These are phyloP conservation scores for Hymenoscyphus linearis DNA, from an alignment of 2,329 filamentous ascomycete species.

Conservation along the genomic window DNA sequence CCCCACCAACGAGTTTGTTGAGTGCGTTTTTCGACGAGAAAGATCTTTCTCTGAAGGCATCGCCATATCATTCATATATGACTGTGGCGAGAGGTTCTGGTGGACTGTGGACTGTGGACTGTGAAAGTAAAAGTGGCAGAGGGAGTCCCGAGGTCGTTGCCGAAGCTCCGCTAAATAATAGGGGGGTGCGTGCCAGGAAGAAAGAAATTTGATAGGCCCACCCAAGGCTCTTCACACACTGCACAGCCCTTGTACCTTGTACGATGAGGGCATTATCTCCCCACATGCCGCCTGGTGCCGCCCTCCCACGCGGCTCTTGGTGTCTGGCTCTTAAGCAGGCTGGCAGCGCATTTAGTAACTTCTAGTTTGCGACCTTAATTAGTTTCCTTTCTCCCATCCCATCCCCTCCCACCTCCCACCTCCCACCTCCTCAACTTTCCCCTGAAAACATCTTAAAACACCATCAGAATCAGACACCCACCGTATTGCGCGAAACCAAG, in stretches of 20 bases:
- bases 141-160: neutral
- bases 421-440: neutral
- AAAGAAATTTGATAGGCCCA: neutral
- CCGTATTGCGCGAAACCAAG: neutral
- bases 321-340: too few relatives aligned
- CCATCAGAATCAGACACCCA: neutral
- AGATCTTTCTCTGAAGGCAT: neutral
- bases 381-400: neutral
- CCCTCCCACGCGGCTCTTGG: neutral
- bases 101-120: too few relatives aligned
- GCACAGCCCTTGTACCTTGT: too few relatives aligned
- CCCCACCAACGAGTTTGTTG: slow-evolving; percentile 15
- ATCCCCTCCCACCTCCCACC: neutral
- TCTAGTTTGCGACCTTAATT: neutral
- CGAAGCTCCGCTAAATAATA: neutral
- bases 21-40: neutral
- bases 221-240: neutral
- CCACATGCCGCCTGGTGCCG: neutral
- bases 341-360: too few relatives aligned
- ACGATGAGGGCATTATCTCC: neutral
- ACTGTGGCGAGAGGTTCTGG: neutral
- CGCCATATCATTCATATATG: neutral
- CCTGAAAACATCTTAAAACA: neutral
- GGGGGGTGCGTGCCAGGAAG: neutral
- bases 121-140: too few relatives aligned